These are phyloP conservation scores for Dryadomyces sulphureus DNA, from an alignment of 2,329 filamentous ascomycete genomes.

Conservation along the genomic window DNA sequence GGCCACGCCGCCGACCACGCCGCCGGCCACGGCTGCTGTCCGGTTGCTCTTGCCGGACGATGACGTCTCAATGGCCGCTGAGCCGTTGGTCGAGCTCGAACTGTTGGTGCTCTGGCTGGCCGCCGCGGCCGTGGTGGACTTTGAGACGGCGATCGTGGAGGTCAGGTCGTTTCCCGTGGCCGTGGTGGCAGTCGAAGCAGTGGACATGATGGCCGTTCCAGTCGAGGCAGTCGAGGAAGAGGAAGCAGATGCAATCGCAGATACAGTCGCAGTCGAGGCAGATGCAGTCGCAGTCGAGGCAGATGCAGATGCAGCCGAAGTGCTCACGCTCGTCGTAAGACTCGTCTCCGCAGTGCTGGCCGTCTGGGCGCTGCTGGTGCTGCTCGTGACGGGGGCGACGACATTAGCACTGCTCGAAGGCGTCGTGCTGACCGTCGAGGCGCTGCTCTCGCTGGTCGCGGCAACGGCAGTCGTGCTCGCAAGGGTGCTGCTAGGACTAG, in stretches of 20 bases:
- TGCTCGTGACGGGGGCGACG: no score
- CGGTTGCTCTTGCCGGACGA: constrained; percentile 13
- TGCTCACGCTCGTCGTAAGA: no score
- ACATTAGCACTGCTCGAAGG: no score
- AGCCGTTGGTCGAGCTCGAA: constrained; percentile 3
- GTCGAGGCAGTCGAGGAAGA: not conserved
- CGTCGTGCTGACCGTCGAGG: no score
- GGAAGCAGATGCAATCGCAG: not conserved
- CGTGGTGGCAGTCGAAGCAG: not conserved
- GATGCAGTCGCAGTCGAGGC: not conserved
- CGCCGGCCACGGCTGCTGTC: constrained; percentile 32
- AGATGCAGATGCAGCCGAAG: not conserved
- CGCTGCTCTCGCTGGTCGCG: no score
- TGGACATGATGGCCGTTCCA: constrained; percentile 1
- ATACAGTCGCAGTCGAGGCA: no score
- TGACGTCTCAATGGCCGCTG: constrained; percentile 9
- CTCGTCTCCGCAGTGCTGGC: no score
- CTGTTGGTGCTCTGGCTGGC: constrained; percentile 4
- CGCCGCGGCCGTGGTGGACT: not conserved
- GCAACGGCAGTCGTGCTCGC: no score
- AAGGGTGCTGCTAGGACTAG: no score
- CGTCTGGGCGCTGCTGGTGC: no score
- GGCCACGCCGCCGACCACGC: constrained; percentile 33
- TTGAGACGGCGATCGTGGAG: not conserved
- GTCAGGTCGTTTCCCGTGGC: not conserved